Evolutionary conservation across 2,329 filamentous ascomycete genomes (phyloP).

Genomic region (Gnomoniopsis smithogilvyi): DNA sequence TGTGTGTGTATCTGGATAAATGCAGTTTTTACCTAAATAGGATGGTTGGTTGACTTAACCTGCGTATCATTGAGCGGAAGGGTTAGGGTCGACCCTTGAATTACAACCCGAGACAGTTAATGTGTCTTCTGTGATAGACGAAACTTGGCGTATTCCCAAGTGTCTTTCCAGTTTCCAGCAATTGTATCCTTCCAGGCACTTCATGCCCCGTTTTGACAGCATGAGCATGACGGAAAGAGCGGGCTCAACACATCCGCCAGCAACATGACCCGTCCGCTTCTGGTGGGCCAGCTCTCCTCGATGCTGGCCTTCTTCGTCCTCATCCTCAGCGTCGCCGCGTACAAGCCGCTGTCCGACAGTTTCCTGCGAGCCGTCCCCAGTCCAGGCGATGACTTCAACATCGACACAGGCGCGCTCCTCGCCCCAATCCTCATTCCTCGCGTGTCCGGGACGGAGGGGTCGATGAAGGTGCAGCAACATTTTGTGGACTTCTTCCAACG

Average conservation of each 20-base stretch:
- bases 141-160: not conserved
- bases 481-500: conserved; percentile 78
- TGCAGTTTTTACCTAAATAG: too few relatives aligned
- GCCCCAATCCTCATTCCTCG: conserved; percentile 84
- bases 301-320: conserved; percentile 17
- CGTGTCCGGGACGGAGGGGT: conserved; percentile 82
- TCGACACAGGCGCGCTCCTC: conserved; percentile 70
- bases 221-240: conserved; percentile 8
- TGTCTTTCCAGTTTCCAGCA: not conserved
- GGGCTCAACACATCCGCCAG: conserved; percentile 7
- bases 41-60: too few relatives aligned
- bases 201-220: not conserved
- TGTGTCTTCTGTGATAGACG: too few relatives aligned
- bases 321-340: conserved; percentile 31
- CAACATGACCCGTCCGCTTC: conserved; percentile 13
- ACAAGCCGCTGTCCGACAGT: conserved; percentile 65
- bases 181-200: not conserved
- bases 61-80: too few relatives aligned
- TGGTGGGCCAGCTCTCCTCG: conserved; percentile 19
- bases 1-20: too few relatives aligned
- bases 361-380: conserved; percentile 69
- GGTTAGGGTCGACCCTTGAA: too few relatives aligned
- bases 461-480: conserved; percentile 69
- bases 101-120: too few relatives aligned
- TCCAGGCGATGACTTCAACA: conserved; percentile 75